Percentiles rank a stretch among this genome's conserved stretches.
phyloP scores from a whole-genome alignment of 2,329 filamentous ascomycete species.

The Epichloe elymi region DNA sequence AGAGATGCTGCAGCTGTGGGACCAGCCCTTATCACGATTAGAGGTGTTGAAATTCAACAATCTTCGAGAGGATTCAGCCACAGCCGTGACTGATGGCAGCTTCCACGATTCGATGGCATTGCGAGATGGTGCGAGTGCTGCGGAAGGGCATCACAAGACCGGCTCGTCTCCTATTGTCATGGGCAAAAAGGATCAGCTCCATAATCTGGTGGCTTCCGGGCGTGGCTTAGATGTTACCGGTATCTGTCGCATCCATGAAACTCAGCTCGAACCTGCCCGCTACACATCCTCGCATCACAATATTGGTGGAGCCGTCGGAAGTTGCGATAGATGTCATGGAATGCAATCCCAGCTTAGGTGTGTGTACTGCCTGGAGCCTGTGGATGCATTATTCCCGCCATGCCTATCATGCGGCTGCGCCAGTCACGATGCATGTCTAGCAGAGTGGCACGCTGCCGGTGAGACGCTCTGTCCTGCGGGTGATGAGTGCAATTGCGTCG shows the following conservation, averaged over 20 bases:
- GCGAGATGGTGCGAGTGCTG: conserved; percentile 25
- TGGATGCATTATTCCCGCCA: conserved; percentile 45
- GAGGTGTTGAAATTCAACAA: conserved; percentile 60
- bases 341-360: conserved; percentile 45
- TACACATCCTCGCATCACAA: conserved; percentile 28
- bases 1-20: conserved; percentile 57
- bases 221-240: conserved; percentile 50
- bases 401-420: conserved; percentile 52
- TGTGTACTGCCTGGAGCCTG: conserved; percentile 48
- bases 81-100: conserved; percentile 17
- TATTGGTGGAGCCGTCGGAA: conserved; percentile 34
- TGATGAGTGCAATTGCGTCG: conserved; percentile 50
- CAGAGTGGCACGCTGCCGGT: conserved; percentile 44
- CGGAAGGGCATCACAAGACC: conserved; percentile 22
- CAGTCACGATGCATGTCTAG: conserved; percentile 44
- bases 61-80: conserved; percentile 33
- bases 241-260: conserved; percentile 49
- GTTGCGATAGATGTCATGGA: conserved; percentile 37
- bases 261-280: conserved; percentile 44
- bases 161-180: conserved; percentile 40
- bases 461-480: conserved; percentile 48
- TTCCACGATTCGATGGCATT: conserved; percentile 24
- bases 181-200: conserved; percentile 42
- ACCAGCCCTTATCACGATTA: conserved; percentile 45
- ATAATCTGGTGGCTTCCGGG: conserved; percentile 35